A percentile compares a stretch with the other conserved stretches of the same genome.
These are phyloP conservation scores for Brassica carinata DNA, from an alignment of 345 rosid genomes.

Conservation along the genomic window DNA sequence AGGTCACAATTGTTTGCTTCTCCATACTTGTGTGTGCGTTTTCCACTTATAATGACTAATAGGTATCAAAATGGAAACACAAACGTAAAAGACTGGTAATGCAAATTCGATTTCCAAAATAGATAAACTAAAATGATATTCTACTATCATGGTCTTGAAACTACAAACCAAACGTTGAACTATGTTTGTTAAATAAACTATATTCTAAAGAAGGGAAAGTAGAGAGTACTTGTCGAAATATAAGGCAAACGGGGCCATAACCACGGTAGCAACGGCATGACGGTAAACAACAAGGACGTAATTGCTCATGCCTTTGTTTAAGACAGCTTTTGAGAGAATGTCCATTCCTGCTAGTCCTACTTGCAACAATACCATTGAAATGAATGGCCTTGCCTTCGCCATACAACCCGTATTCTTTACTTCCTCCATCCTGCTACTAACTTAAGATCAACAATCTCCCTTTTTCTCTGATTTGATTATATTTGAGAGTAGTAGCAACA, in stretches of 20 bases:
- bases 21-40: neutral
- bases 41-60: neutral
- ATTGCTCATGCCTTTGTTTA: constrained; percentile 83
- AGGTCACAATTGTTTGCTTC: neutral
- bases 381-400: constrained; percentile 58
- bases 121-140: neutral
- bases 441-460: neutral
- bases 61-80: neutral
- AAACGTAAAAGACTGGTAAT: neutral
- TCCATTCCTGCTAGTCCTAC: constrained; percentile 91
- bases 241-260: constrained; percentile 74
- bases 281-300: constrained; percentile 86
- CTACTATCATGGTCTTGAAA: neutral
- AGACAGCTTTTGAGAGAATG: constrained; percentile 70
- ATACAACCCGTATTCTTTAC: constrained; percentile 34
- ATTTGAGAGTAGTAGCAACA: neutral
- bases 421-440: constrained; percentile 11
- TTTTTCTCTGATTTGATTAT: neutral
- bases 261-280: constrained; percentile 76
- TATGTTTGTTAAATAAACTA: constrained; percentile 1
- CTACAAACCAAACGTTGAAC: constrained; percentile 9
- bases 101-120: neutral
- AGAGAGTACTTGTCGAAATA: constrained; percentile 59
- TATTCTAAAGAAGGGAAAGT: neutral
- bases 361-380: constrained; percentile 73